These are phyloP conservation scores for Juncus effusus DNA, from an alignment of 176 grass and related monocot genomes.

Conservation along the genomic window DNA sequence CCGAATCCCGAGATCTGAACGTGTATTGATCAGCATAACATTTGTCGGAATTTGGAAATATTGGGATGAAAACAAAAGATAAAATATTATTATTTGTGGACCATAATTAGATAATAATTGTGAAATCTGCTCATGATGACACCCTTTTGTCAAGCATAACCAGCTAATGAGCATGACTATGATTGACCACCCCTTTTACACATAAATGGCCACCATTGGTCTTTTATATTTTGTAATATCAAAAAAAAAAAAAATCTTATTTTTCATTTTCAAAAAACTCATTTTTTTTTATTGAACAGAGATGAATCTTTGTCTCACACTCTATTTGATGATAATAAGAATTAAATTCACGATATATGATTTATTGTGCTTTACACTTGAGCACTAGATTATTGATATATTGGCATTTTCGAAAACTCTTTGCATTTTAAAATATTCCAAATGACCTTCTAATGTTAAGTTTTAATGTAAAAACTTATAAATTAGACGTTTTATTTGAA, in stretches of 20 bases:
- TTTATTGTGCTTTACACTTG: too few species aligned
- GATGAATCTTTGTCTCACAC: too few species aligned
- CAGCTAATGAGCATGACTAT: conserved; percentile 20
- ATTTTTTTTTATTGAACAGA: too few species aligned
- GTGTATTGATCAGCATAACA: background rate
- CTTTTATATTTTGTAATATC: background rate
- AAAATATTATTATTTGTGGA: conserved; percentile 6
- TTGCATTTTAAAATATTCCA: too few species aligned
- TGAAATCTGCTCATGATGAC: background rate
- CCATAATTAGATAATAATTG: conserved; percentile 30
- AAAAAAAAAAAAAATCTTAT: background rate
- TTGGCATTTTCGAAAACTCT: too few species aligned
- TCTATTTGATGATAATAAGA: too few species aligned
- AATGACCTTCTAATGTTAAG: too few species aligned
- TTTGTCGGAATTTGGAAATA: conserved; percentile 9
- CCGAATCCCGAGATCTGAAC: conserved; percentile 9
- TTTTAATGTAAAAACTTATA: too few species aligned
- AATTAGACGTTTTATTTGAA: too few species aligned
- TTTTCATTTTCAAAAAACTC: too few species aligned
- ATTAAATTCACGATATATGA: too few species aligned
- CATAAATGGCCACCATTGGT: background rate
- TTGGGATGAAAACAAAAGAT: conserved; percentile 7
- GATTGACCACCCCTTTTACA: conserved; percentile 11
- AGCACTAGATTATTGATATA: too few species aligned
- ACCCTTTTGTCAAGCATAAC: conserved; percentile 16